Conservation (phyloP, 768 basidiomycete genomes). For the Tylopilus sp. region DNA sequence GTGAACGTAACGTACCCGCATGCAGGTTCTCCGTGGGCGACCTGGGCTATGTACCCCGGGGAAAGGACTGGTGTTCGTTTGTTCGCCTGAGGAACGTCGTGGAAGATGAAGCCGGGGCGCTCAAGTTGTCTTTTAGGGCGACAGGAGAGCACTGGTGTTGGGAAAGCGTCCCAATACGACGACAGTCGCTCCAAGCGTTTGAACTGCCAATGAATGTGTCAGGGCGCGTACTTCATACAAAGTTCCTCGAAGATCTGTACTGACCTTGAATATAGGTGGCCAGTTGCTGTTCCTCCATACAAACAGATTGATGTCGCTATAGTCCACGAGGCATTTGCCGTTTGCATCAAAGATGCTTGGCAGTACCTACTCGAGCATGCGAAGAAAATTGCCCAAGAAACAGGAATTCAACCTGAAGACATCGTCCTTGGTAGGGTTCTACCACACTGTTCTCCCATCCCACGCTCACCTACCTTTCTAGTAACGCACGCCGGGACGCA, state of each 20-base stretch:
- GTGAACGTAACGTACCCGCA: constrained; percentile 37
- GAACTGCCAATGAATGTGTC: constrained; percentile 29
- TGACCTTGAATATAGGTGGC: constrained; percentile 35
- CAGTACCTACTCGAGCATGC: constrained; percentile 34
- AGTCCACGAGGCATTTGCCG: constrained; percentile 30
- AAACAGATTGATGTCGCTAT: constrained; percentile 39
- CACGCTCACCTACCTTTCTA: constrained; percentile 10
- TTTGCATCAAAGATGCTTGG: constrained; percentile 38
- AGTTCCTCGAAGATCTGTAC: neutral
- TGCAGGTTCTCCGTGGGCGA: constrained; percentile 43
- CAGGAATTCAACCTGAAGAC: constrained; percentile 39
- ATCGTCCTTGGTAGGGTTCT: constrained; percentile 39
- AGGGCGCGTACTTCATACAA: constrained; percentile 26
- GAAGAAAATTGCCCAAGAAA: constrained; percentile 27
- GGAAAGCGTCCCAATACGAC: constrained; percentile 30
- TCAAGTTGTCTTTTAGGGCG: constrained; percentile 23
- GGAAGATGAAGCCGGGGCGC: constrained; percentile 24
- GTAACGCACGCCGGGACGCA: constrained; percentile 42
- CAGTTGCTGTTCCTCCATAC: constrained; percentile 38
- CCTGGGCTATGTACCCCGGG: constrained; percentile 40
- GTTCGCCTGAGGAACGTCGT: constrained; percentile 39
- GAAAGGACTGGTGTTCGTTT: constrained; percentile 37
- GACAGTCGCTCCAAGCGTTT: constrained; percentile 34
- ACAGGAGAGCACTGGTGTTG: constrained; percentile 38
- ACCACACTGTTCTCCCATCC: neutral